Evolutionary conservation across 495 filamentous ascomycete genomes (phyloP), one percentile per base, ranked within the genome.

Genomic region (Elasticomyces elasticus): DNA sequence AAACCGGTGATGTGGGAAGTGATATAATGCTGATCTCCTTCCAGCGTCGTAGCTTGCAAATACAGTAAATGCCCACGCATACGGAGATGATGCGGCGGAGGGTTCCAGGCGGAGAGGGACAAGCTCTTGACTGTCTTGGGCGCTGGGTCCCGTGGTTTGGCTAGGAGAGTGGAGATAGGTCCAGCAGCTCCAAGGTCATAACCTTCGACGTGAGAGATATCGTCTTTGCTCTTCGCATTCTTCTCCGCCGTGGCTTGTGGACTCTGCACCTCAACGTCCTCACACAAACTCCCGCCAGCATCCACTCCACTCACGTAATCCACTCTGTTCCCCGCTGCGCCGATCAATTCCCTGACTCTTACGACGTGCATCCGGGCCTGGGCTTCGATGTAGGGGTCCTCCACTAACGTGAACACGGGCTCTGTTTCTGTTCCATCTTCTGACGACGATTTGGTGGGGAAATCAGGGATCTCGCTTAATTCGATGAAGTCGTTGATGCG

Each of bases 301-400:
- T 83, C 76, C 53, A 95, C 79, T 56, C 94, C 94, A 54, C 90
- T 82, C n/a, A 92, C 74, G 41, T 81, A 83, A 68, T 97, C 94
- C 28, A 88, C 81, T 47, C 90, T 83, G 67, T 94, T 81, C 22
- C 88, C 88, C 28, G 89, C 81, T 58, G 89, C 90, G 44, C 94
- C 94, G 53, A 99, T 86, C 44, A 99, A 74, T 60, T 99, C 94
- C 57, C 94, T 75, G 49, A 95, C 81, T 47, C 94, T 78, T 41
- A 97, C 79, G 46, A 96, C 71, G 69, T 99, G 94, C 75, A 97
- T 83, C 56, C 94, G 83, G 46, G 94, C 91, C 69, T 97, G 92
- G 75, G 95, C 97, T 73, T 97, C 94, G 23, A 88, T 99, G 68
- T 99, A 99, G 17, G 94, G 87, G 64, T 99, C 94, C 70, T 96